These are phyloP conservation scores for Gossypium raimondii DNA, from an alignment of 345 rosid species.

Conservation along the genomic window DNA sequence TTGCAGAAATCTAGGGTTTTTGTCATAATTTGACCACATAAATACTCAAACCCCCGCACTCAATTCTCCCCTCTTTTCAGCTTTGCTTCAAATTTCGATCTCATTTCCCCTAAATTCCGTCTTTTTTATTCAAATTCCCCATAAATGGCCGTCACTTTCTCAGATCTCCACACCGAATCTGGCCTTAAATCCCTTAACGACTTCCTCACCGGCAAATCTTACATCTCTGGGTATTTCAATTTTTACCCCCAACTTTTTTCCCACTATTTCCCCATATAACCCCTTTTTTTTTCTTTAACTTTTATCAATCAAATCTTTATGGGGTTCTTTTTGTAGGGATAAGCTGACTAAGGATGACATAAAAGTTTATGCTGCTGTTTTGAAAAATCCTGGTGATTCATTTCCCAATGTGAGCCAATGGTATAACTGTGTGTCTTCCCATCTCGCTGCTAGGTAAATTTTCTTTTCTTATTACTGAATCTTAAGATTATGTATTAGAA, in stretches of 20 bases:
- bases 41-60: no score
- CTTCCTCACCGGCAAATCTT: slow-evolving; percentile 65
- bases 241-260: not conserved
- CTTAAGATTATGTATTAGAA: not conserved
- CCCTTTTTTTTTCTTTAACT: not conserved
- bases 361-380: slow-evolving; percentile 75
- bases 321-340: slow-evolving; percentile 28
- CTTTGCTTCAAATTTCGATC: not conserved
- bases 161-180: slow-evolving; percentile 79
- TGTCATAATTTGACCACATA: no score
- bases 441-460: slow-evolving; percentile 58
- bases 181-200: slow-evolving; percentile 76
- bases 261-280: not conserved
- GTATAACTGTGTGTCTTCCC: slow-evolving; percentile 63
- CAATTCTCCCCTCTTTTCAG: not conserved
- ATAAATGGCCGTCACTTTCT: slow-evolving; percentile 68
- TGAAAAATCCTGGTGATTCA: slow-evolving; percentile 47
- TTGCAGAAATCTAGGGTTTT: no score
- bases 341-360: slow-evolving; percentile 62
- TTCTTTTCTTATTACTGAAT: not conserved
- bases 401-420: slow-evolving; percentile 78
- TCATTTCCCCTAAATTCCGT: not conserved
- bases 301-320: not conserved
- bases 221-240: slow-evolving; percentile 56
- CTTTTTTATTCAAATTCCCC: no score